Conservation (phyloP, 495 filamentous ascomycete species). For the Xylaria scruposa region DNA sequence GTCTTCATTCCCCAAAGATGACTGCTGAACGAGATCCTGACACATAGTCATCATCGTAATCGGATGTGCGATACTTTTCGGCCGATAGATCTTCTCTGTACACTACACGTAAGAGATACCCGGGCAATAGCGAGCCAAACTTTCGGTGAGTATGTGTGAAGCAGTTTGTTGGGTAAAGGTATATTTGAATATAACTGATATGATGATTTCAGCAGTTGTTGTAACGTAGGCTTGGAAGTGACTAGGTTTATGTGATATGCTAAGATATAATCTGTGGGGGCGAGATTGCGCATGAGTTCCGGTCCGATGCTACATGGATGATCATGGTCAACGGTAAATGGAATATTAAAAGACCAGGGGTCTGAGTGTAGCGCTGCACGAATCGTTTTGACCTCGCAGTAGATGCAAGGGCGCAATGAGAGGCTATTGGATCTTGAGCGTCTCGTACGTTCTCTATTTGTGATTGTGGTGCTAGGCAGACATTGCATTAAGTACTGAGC, state of each 20-base stretch:
- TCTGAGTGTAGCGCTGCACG: background rate
- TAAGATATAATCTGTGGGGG: background rate
- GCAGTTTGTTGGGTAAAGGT: background rate
- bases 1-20: background rate
- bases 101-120: conserved; percentile 11
- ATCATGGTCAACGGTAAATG: background rate
- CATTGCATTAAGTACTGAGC: background rate
- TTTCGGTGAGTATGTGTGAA: background rate
- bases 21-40: background rate
- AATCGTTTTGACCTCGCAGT: background rate
- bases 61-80: background rate
- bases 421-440: background rate
- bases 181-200: background rate
- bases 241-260: background rate
- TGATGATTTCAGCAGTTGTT: background rate
- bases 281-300: background rate
- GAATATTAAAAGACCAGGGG: background rate
- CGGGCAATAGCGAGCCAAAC: conserved; percentile 3
- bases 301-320: conserved; percentile 1
- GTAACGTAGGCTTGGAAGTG: background rate
- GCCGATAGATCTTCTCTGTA: background rate
- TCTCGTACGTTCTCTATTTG: background rate
- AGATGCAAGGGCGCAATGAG: background rate
- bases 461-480: conserved; percentile 7
- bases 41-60: background rate